A percentile compares a stretch with the other conserved stretches of the same genome.
Evolutionary conservation across 2,329 filamentous ascomycete species (phyloP).

Genomic region (Aotearoamyces nothofagi): DNA sequence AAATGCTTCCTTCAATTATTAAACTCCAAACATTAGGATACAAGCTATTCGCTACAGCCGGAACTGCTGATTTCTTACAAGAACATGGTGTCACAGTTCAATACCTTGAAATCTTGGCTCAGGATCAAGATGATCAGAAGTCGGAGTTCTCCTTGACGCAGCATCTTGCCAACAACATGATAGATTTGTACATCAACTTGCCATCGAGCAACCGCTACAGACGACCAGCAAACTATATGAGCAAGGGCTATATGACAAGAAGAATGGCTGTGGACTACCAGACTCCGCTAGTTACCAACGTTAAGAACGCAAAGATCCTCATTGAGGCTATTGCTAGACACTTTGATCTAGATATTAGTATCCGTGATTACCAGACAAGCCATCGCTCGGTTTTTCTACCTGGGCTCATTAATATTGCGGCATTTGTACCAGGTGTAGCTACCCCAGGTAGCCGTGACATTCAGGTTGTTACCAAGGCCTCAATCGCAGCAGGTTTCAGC

Average conservation of each 20-base stretch:
- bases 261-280: conserved; percentile 95
- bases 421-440: conserved; percentile 62
- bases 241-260: conserved; percentile 88
- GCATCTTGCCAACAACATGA: conserved; percentile 93
- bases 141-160: conserved; percentile 95
- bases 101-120: conserved; percentile 75
- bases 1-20: conserved; percentile 85
- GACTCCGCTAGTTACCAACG: conserved; percentile 92
- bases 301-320: conserved; percentile 97
- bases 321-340: conserved; percentile 87
- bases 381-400: conserved; percentile 60
- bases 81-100: conserved; percentile 86
- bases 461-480: conserved; percentile 55
- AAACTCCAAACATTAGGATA: conserved; percentile 85
- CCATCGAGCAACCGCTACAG: conserved; percentile 98
- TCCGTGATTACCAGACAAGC: conserved; percentile 85
- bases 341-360: conserved; percentile 69
- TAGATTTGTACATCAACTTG: conserved; percentile 97
- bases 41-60: conserved; percentile 90
- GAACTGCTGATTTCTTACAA: conserved; percentile 91
- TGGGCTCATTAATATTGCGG: conserved; percentile 64
- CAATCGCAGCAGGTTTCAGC: conserved; percentile 59
- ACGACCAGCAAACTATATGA: conserved; percentile 95
- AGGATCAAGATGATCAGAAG: conserved; percentile 69
- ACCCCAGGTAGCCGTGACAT: conserved; percentile 51